Percentiles rank a stretch among this genome's conserved stretches.
These are phyloP conservation scores for Euphrasia arctica DNA, from an alignment of 305 asterid genomes.

Conservation along the genomic window DNA sequence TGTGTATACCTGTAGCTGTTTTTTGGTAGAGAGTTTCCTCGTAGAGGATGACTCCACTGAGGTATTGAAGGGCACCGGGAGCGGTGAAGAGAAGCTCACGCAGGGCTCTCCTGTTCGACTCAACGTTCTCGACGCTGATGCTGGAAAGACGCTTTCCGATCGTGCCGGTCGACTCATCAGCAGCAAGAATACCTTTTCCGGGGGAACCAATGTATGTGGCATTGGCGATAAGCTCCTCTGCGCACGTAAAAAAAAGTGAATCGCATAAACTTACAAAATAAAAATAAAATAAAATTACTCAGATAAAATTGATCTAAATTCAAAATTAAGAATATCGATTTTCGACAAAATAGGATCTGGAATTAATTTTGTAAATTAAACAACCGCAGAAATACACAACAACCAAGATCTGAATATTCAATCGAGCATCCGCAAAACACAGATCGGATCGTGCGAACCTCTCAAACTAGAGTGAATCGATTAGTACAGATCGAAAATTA, in stretches of 20 bases:
- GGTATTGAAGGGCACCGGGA: slow-evolving; percentile 52
- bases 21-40: slow-evolving; percentile 60
- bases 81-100: slow-evolving; percentile 67
- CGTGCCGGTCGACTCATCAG: slow-evolving; percentile 56
- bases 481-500: not conserved
- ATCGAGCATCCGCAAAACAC: not conserved
- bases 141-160: slow-evolving; percentile 49
- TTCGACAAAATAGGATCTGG: too few species aligned
- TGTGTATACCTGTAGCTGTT: slow-evolving; percentile 45
- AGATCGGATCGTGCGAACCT: slow-evolving; percentile 3
- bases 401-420: not conserved
- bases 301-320: too few species aligned
- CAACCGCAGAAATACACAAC: not conserved
- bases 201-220: slow-evolving; percentile 55
- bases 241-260: not conserved
- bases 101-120: slow-evolving; percentile 44
- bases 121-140: slow-evolving; percentile 51
- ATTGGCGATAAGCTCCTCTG: slow-evolving; percentile 46
- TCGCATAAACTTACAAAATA: too few species aligned
- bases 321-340: too few species aligned
- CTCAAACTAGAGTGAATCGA: too few species aligned
- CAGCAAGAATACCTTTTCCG: slow-evolving; percentile 59
- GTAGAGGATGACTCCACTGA: slow-evolving; percentile 56
- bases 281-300: too few species aligned
- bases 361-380: not conserved